Evolutionary conservation across 768 basidiomycete species (phyloP), one percentile per base, ranked within the genome.

Genomic region (Termitomyces sp.): DNA sequence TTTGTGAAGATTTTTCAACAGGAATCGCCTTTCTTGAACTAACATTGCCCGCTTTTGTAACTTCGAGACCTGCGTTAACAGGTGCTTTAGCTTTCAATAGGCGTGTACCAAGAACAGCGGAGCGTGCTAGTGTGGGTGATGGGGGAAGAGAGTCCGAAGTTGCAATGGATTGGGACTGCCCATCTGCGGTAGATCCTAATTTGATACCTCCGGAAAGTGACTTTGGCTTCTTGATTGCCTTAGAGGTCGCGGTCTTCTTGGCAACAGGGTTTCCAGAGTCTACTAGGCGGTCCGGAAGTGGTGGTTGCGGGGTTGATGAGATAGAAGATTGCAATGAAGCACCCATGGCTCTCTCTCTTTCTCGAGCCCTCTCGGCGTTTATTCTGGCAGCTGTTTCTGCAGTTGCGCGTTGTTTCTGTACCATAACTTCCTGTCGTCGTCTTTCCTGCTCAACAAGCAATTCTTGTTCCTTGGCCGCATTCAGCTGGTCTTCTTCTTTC

Each of bases 391-490:
- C 69, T 37, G 67, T 63, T 45, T 74, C 68, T 8, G 64, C 44
- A 43, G 54, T 68, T 10, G 64, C 66, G 32, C 65, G 72, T 41
- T 63, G 67, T 58, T 73, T 74, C 47, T 70, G 65, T 14, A 59
- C 59, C 54, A 63, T 62, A 4, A 75, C 53, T 49, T 69, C 63
- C 56, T 68, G 65, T 34, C 71, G 63, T 51, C 64, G 69, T 34
- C 63, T 65, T 34, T 67, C 67, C 46, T 73, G 70, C 34, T 71
- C 66, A 53, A 67, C 66, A 61, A 67, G 54, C 48, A 73, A 65
- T 51, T 66, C 66, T 41, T 66, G 66, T 56, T 75, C 70, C 25
- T 66, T 53, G 25, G 57, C 54, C 47, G 43, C 35, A 32, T 54
- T 46, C 25, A 40, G 25, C n/a, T 46, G 32, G 19, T 56, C 57